Evolutionary conservation across 441 rosid species (phyloP), one percentile per base, ranked within the genome.

Genomic region (Populus hybrid): DNA sequence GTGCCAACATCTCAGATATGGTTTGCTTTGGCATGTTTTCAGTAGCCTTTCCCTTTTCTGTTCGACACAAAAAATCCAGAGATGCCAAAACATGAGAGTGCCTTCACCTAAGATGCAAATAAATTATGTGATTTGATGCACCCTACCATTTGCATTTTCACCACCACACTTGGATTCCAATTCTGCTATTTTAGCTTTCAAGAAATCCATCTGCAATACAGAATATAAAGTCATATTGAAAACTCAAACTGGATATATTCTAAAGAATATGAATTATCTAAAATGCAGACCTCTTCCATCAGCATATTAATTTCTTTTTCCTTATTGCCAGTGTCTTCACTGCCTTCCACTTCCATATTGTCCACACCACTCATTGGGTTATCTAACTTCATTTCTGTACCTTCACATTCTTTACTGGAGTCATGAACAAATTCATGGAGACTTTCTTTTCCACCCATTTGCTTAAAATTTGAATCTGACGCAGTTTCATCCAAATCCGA

Each of bases 121-220:
- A 35, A 10, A 63, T 67, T 36, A 38, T 63, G 12, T 65, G 24
- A 66, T 76, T 72, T 30, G 68, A 72, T 20, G 46, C 36, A 34
- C 8, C 14, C 76, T 36, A 21, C 46, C 28, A 54, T n/a, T 34
- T 72, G n/a, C 26, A 72, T 73, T 86, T 71, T 81, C 84, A 78
- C 76, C 76, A 76, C 57, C 72, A 74, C 83, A 78, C 46, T 78
- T 85, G 42, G 84, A 85, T 83, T 89, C 91, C 86, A 96, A 79
- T 78, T 90, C 88, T 12, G 84, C 91, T 80, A 96, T 73, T 88
- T 88, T 94, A 77, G 87, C 89, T 86, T 84, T 92, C 57, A 94
- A 84, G 67, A 83, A 81, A 75, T 84, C 79, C 74, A 96, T 87
- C 99, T 96, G 89, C 79, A 83, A 83, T 65, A 76, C 36, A 54